These are phyloP conservation scores for Curvularia eragrostidis DNA, from an alignment of 2,329 filamentous ascomycete species.

Conservation along the genomic window DNA sequence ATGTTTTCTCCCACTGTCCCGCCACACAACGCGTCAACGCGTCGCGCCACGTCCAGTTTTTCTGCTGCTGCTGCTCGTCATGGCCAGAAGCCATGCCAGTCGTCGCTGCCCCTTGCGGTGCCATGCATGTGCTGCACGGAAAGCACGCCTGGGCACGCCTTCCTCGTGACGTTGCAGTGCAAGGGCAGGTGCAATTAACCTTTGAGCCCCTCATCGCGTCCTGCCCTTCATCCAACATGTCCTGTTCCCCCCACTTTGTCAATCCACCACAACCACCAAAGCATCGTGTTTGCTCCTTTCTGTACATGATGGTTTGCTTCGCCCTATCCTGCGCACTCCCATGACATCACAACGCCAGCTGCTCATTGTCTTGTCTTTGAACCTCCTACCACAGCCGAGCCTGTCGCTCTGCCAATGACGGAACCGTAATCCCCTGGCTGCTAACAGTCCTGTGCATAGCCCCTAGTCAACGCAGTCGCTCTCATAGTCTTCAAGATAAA, in stretches of 20 bases:
- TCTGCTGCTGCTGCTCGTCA: not conserved
- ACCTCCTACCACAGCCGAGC: not conserved
- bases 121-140: not conserved
- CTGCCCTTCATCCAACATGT: not conserved
- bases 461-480: too few species aligned
- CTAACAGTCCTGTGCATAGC: too few species aligned
- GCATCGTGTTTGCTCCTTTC: conserved; percentile 5
- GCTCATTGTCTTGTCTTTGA: not conserved
- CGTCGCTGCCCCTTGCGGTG: not conserved
- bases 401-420: too few species aligned
- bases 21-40: conserved; percentile 17
- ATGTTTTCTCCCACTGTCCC: conserved; percentile 10
- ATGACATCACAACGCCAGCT: conserved; percentile 8
- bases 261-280: not conserved
- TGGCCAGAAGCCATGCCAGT: not conserved
- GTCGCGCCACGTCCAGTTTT: conserved; percentile 8
- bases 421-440: too few species aligned
- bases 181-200: not conserved
- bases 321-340: not conserved
- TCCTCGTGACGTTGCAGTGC: not conserved
- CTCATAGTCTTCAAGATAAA: too few species aligned
- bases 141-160: conserved; percentile 3
- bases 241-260: not conserved
- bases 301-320: conserved; percentile 7
- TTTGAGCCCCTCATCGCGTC: conserved; percentile 1